Evolutionary conservation across 257 asterid genomes (phyloP), one percentile per base, ranked within the genome.

Genomic region (Solanum etuberosum): DNA sequence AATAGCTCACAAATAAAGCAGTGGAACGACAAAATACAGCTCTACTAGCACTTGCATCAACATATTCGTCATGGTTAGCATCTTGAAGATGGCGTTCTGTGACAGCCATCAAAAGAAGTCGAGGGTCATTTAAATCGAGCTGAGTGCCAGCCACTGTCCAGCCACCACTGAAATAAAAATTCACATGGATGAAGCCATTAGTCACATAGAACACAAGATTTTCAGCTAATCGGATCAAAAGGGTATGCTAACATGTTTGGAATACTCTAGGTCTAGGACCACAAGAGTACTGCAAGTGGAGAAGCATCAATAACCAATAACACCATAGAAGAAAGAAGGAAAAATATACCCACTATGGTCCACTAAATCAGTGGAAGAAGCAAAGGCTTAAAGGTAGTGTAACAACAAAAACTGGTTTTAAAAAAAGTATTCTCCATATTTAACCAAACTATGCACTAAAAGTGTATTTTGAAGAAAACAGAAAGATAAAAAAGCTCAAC

Each of bases 11-110:
- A 72, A 92, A 88, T 54, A 90, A 88, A 86, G 92, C 92, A 87
- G 86, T 90, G 76, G 91, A 90, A 7, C 89, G 91, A 48, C 89
- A 89, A 88, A 92, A 92, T 86, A 91, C 94, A 81, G 94, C 92
- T 86, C 94, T 92, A 81, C 91, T 92, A 68, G 93, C 89, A 89
- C 37, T 91, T 85, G 89, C 84, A 85, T 88, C 91, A 40, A 88
- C 83, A 86, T 90, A 89, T 32, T 92, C 93, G 85, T 89, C 93
- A 89, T 88, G 88, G 29, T 92, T 91, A 29, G 92, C 87, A 18
- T 90, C 94, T 29, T 90, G 88, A 85, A 92, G 87, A 67, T 80
- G 93, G 46, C 86, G 87, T 83, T 92, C 90, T 10, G 94, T 90
- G 4, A 89, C 87, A 15, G 92, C 94, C 92, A 92, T 88, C 2